phyloP scores from a whole-genome alignment of 2,329 filamentous ascomycete species.

The Penicillium sp. region DNA sequence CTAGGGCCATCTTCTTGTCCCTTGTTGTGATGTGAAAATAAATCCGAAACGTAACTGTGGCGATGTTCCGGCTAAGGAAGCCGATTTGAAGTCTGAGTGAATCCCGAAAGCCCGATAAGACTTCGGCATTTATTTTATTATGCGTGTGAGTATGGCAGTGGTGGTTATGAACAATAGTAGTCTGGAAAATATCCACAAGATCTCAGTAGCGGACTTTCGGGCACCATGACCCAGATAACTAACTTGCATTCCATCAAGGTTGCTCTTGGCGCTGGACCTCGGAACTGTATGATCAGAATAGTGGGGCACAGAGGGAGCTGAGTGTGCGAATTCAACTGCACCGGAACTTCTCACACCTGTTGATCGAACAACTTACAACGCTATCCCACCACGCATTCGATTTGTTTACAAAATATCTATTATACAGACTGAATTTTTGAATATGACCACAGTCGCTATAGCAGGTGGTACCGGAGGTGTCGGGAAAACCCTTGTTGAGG shows the following conservation, averaged over 20 bases:
- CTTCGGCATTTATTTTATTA: background rate
- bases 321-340: too few relatives aligned
- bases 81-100: constrained; percentile 23
- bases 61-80: constrained; percentile 8
- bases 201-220: too few relatives aligned
- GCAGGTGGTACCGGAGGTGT: constrained; percentile 54
- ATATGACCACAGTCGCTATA: constrained; percentile 50
- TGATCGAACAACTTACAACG: background rate
- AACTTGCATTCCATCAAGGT: background rate
- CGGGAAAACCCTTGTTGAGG: constrained; percentile 53
- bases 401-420: background rate
- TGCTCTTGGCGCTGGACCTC: background rate
- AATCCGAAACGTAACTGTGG: background rate
- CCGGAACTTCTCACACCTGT: background rate
- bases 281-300: too few relatives aligned
- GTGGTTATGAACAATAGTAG: too few relatives aligned
- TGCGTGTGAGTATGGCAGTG: too few relatives aligned
- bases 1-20: too few relatives aligned
- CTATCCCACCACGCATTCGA: background rate
- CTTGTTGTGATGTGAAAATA: too few relatives aligned
- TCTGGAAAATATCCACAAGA: too few relatives aligned
- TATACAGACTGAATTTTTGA: background rate
- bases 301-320: too few relatives aligned
- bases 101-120: constrained; percentile 30
- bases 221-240: too few relatives aligned